phyloP scores from a whole-genome alignment of 192 early-diverging fungal genomes.

The Chytriomyces sp. region DNA sequence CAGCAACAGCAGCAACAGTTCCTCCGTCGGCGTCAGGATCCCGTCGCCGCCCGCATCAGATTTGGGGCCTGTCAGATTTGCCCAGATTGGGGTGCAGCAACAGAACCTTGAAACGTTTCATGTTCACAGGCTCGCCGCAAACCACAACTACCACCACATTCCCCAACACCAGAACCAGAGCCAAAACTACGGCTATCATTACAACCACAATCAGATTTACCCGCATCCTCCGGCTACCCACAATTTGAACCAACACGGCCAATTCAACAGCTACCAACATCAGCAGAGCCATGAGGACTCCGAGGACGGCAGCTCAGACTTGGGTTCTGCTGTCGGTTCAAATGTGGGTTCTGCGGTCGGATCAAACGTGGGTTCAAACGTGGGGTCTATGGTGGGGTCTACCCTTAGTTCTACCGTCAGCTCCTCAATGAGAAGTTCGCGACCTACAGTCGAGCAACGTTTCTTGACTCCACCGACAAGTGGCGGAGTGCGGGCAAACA shows the following conservation, averaged over 20 bases:
- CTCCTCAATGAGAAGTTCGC: not conserved
- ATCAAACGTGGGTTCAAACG: not conserved
- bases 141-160: not conserved
- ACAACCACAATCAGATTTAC: not conserved
- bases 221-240: not conserved
- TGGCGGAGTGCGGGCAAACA: conserved; percentile 57
- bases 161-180: not conserved
- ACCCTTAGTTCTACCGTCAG: not conserved
- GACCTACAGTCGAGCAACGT: not conserved
- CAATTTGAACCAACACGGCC: not conserved
- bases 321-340: not conserved
- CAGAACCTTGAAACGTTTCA: not conserved
- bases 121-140: too few species aligned
- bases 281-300: not conserved
- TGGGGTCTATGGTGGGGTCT: too few species aligned
- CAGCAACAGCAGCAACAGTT: not conserved
- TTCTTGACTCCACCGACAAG: conserved; percentile 1
- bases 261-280: not conserved
- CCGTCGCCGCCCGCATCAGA: not conserved
- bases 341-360: not conserved
- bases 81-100: not conserved
- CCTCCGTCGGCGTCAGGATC: not conserved
- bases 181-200: too few species aligned
- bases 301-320: not conserved
- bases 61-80: not conserved